Percentiles rank a stretch among this genome's conserved stretches.
Conservation (phyloP, 139 green algal genomes). For the Chloropicon primus region DNA sequence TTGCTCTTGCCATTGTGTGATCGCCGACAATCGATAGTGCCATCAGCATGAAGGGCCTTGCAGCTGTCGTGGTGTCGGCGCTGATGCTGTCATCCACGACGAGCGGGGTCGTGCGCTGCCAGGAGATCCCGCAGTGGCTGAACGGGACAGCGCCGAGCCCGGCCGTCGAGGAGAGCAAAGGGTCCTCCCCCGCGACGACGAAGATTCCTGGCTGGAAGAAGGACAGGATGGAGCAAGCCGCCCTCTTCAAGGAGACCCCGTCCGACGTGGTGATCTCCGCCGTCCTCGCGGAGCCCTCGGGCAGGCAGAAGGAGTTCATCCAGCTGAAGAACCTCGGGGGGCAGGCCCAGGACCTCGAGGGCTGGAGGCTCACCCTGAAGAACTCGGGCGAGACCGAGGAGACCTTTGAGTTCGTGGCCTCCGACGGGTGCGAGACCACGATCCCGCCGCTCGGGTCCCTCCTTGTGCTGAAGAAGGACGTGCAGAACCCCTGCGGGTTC, state of each 20-base stretch:
- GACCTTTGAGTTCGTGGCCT: background rate
- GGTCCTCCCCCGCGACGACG: no score
- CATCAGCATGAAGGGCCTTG: no score
- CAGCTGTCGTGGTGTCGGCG: no score
- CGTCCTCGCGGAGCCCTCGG: background rate
- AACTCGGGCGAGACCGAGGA: background rate
- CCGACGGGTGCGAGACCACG: background rate
- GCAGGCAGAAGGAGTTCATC: background rate
- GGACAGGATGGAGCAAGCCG: background rate
- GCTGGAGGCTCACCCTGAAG: background rate
- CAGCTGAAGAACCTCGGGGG: background rate
- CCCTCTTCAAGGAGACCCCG: background rate
- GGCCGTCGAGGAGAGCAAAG: no score
- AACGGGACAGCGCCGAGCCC: no score
- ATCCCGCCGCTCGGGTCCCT: background rate
- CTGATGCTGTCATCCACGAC: no score
- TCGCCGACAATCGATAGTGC: no score
- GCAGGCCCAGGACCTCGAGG: background rate
- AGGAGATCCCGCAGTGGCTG: no score
- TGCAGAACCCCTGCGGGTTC: background rate
- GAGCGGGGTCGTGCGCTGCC: no score
- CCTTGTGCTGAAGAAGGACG: background rate
- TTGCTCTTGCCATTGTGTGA: no score
- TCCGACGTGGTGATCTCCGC: background rate
- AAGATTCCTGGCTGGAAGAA: background rate